Evolutionary conservation across 2,329 filamentous ascomycete species (phyloP).

Genomic region (Colletotrichum tropicicola): DNA sequence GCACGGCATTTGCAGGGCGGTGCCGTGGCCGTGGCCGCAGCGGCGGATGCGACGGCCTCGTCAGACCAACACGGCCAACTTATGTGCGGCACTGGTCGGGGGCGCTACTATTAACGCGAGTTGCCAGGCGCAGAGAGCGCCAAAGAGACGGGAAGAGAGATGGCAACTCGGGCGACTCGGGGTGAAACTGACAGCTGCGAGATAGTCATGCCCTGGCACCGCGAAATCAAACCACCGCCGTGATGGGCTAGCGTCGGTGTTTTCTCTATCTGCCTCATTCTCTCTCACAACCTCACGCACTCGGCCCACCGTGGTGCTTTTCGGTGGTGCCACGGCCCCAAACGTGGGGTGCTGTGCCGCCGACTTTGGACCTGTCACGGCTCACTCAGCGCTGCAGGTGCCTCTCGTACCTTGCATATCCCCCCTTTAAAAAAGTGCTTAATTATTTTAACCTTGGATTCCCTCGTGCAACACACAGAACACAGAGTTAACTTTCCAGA

Average conservation of each 20-base stretch:
- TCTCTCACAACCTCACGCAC: not conserved
- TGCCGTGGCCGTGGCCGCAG: not conserved
- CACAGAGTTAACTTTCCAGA: not conserved
- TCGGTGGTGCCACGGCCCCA: not conserved
- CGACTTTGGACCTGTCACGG: not conserved
- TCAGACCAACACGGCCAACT: not conserved
- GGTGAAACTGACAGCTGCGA: no score
- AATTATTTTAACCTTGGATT: not conserved
- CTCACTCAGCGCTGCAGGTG: not conserved
- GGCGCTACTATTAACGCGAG: not conserved
- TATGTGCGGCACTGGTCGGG: slow-evolving; percentile 12
- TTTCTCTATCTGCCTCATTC: not conserved
- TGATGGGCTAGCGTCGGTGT: not conserved
- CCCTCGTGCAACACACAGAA: not conserved
- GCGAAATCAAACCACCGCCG: not conserved
- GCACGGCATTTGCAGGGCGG: slow-evolving; percentile 4
- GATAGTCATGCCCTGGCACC: no score
- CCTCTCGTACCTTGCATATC: not conserved
- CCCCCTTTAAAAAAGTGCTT: not conserved
- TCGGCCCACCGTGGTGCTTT: not conserved
- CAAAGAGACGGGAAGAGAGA: not conserved
- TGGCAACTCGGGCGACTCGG: not conserved
- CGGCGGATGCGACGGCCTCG: slow-evolving; percentile 3
- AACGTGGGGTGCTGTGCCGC: not conserved
- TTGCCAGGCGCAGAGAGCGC: not conserved